phyloP scores from a whole-genome alignment of 352 stramenopile species.

The Phytopythium helicoides region DNA sequence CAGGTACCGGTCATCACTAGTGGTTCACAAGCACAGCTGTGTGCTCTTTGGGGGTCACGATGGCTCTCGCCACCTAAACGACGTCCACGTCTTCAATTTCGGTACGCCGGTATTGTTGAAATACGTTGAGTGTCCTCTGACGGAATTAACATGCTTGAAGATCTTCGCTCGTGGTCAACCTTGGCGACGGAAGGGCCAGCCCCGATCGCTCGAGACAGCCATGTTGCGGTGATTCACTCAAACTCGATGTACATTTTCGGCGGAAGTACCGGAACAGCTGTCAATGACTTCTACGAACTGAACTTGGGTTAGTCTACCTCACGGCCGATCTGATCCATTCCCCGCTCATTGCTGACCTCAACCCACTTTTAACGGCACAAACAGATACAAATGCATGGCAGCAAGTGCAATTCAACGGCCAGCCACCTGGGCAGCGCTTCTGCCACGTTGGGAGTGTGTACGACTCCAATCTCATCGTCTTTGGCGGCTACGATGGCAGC shows the following conservation, averaged over 20 bases:
- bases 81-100: conserved; percentile 98
- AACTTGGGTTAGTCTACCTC: conserved; percentile 49
- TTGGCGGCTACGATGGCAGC: conserved; percentile 95
- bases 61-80: conserved; percentile 96
- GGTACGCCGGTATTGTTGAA: conserved; percentile 21
- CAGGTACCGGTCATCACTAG: conserved; percentile 89
- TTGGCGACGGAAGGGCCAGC: conserved; percentile 87
- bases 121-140: background rate
- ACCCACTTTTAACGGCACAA: no score
- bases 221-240: conserved; percentile 93
- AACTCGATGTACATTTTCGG: conserved; percentile 95
- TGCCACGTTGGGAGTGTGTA: conserved; percentile 95
- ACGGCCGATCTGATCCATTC: no score
- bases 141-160: conserved; percentile 19
- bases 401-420: conserved; percentile 71
- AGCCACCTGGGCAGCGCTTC: conserved; percentile 91
- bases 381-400: conserved; percentile 71
- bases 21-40: conserved; percentile 92
- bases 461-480: conserved; percentile 93
- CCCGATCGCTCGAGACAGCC: conserved; percentile 95
- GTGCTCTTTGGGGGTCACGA: conserved; percentile 97
- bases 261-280: conserved; percentile 94
- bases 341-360: no score
- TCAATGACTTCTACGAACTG: conserved; percentile 98
- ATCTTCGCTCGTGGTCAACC: conserved; percentile 84